phyloP scores from a whole-genome alignment of 768 basidiomycete genomes.

The Russula compacta region DNA sequence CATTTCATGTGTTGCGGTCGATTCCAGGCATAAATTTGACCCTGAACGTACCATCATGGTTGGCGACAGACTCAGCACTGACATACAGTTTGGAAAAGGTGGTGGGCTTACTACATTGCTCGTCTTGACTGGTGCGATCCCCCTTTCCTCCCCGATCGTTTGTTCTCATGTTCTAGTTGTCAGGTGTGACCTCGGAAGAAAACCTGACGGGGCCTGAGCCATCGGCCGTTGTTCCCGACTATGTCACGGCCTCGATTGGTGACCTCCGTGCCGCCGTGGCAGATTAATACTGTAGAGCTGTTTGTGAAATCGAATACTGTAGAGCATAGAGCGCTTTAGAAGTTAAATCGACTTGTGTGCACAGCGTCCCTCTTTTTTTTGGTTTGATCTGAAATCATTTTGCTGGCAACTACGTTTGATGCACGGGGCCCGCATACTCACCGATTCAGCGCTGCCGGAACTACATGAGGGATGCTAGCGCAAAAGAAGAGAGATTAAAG shows the following conservation, averaged over 20 bases:
- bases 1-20: neutral
- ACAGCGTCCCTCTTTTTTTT: neutral
- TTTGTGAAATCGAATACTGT: neutral
- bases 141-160: neutral
- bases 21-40: conserved; percentile 71
- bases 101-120: conserved; percentile 83
- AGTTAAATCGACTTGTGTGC: conserved; percentile 2
- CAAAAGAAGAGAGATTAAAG: conserved; percentile 5
- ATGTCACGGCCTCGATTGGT: conserved; percentile 70
- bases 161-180: neutral
- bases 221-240: conserved; percentile 70
- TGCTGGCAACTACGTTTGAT: neutral
- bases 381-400: neutral
- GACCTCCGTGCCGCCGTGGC: conserved; percentile 43
- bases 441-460: neutral
- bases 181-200: conserved; percentile 69
- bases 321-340: conserved; percentile 1
- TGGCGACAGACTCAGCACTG: conserved; percentile 91
- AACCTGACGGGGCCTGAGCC: conserved; percentile 67
- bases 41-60: conserved; percentile 87
- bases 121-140: conserved; percentile 72
- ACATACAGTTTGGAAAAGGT: conserved; percentile 86
- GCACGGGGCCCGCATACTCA: neutral
- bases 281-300: neutral
- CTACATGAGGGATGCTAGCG: neutral